These are phyloP conservation scores for Tulasnella sp. DNA, from an alignment of 768 basidiomycete species.

Conservation along the genomic window DNA sequence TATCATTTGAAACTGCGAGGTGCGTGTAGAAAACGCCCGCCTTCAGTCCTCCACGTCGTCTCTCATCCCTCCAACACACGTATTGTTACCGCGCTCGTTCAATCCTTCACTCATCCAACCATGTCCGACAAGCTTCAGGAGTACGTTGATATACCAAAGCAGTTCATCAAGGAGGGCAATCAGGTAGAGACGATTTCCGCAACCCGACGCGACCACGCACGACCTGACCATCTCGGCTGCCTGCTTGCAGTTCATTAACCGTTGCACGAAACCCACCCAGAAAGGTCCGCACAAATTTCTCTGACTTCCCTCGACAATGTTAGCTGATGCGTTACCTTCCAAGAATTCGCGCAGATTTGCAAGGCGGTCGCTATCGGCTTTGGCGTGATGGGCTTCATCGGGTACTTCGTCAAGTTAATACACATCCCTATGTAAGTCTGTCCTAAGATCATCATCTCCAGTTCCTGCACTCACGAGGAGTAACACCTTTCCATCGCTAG, in stretches of 20 bases:
- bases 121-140: slow-evolving; percentile 91
- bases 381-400: slow-evolving; percentile 98
- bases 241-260: slow-evolving; percentile 67
- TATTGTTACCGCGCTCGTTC: neutral
- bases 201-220: neutral
- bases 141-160: slow-evolving; percentile 81
- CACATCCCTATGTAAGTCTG: slow-evolving; percentile 90
- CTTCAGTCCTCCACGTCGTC: neutral
- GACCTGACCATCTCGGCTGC: neutral
- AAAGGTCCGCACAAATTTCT: slow-evolving; percentile 50
- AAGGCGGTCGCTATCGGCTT: slow-evolving; percentile 96
- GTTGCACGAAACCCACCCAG: slow-evolving; percentile 95
- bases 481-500: neutral
- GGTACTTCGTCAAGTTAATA: slow-evolving; percentile 96
- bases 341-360: slow-evolving; percentile 93
- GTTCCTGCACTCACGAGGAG: neutral
- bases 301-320: neutral
- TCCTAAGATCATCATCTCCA: neutral
- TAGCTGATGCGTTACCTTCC: neutral
- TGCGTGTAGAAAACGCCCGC: neutral
- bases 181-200: slow-evolving; percentile 45
- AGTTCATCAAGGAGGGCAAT: slow-evolving; percentile 86
- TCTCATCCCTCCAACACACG: neutral
- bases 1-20: neutral
- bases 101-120: slow-evolving; percentile 10